Evolutionary conservation across 768 basidiomycete genomes (phyloP), one percentile per base, ranked within the genome.

Genomic region (Suillus bovinus): DNA sequence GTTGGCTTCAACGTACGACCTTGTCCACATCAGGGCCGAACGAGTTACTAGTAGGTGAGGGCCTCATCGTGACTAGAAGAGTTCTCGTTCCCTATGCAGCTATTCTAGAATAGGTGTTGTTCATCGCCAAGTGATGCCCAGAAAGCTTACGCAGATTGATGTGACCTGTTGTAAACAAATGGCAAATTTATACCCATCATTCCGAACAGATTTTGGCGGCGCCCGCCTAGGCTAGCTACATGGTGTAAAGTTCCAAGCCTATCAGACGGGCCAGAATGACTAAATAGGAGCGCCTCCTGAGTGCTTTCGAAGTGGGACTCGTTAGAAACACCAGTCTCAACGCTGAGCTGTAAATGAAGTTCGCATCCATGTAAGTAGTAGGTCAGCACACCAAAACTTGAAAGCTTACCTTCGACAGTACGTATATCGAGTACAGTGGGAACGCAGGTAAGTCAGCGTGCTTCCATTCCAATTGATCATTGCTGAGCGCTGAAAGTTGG

Each of bases 1-100:
- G 67, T 87, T 89, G 72, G 82, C 87, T 63, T 81, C 80, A 10
- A 88, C 81, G n/a, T n/a, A n/a, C n/a, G 63, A 88, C 75, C 22
- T 76, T 36, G 5, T 79, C 74, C 44, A 81, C 82, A 34, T 79
- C 72, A 0, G 87, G 74, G 49, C 78, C 72, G 58, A 87, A n/a
- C n/a, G 79, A 0, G 77, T 75, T 11, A n/a, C n/a, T n/a, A n/a
- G n/a, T n/a, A n/a, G n/a, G n/a, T 13, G 2, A 11, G 11, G 0
- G 42, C 42, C n/a, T 10, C 42, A 44, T 44, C 42, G 11, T 11
- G 42, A 44, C 42, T 44, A 44, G n/a, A 44, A n/a, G 42, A 44
- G 4, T 44, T 6, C 4, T 44, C n/a, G 10, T 44, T 44, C n/a
- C n/a, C 22, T n/a, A 46, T 14, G 11, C 42, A 44, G n/a, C 42